These are phyloP conservation scores for Boletus bicolor DNA, from an alignment of 768 basidiomycete species.

Conservation along the genomic window DNA sequence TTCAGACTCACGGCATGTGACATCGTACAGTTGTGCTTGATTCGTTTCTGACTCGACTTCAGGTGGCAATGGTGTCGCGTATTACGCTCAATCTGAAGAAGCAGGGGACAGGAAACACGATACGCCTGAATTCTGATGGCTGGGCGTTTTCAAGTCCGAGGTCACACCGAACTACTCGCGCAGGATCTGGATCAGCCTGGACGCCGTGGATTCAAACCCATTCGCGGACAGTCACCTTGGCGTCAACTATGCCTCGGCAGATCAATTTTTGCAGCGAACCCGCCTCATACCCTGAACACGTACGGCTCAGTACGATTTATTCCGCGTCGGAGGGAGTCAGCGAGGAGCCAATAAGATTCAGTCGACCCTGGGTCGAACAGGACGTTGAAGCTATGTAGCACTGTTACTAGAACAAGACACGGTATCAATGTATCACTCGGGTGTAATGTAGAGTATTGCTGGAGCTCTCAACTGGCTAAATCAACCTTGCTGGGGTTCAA, in stretches of 20 bases:
- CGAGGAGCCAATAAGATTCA: not conserved
- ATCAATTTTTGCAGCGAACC: not conserved
- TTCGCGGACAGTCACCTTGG: not conserved
- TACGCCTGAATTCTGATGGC: not conserved
- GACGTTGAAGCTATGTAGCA: not conserved
- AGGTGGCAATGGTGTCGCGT: slow-evolving; percentile 67
- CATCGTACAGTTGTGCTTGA: not conserved
- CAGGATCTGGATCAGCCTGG: not conserved
- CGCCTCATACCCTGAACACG: not conserved
- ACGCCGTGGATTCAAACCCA: not conserved
- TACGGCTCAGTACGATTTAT: slow-evolving; percentile 1
- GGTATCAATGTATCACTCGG: not conserved
- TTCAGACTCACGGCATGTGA: slow-evolving; percentile 14
- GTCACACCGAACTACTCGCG: not conserved
- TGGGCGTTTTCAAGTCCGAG: not conserved
- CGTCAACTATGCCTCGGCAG: not conserved
- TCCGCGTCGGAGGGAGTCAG: not conserved
- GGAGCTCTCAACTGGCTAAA: not conserved
- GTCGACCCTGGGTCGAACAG: not conserved
- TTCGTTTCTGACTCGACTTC: slow-evolving; percentile 3
- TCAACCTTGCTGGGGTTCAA: not conserved
- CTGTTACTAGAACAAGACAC: not conserved
- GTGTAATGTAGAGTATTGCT: not conserved
- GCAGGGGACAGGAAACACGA: slow-evolving; percentile 7
- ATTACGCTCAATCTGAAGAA: slow-evolving; percentile 61